phyloP scores from a whole-genome alignment of 1,284 basidiomycete species.

The Bjerkandera adusta region DNA sequence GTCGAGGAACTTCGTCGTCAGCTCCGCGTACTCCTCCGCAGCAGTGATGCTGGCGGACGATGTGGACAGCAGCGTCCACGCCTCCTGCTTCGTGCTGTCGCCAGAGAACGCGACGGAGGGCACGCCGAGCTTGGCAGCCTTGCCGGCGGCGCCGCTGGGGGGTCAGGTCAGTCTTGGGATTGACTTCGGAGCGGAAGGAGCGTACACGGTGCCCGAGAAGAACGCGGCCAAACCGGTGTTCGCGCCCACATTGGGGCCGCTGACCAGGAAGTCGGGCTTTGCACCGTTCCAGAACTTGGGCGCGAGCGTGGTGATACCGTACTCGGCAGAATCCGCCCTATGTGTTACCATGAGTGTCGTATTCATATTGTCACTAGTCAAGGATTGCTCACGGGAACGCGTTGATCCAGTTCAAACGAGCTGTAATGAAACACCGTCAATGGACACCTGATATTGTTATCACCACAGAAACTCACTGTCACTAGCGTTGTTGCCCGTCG shows the following conservation, averaged over 20 bases:
- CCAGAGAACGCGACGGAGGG: conserved; percentile 52
- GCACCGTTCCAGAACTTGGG: conserved; percentile 38
- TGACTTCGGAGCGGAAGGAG: neutral
- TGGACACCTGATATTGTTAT: neutral
- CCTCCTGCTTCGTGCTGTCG: conserved; percentile 7
- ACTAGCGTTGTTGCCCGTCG: conserved; percentile 14
- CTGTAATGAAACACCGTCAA: conserved; percentile 14
- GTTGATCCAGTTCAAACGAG: conserved; percentile 36
- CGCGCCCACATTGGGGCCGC: conserved; percentile 52
- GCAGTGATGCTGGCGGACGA: neutral
- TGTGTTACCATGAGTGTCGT: neutral
- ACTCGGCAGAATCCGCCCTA: conserved; percentile 40
- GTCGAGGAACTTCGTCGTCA: conserved; percentile 34
- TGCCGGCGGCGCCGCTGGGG: conserved; percentile 46
- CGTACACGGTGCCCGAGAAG: conserved; percentile 47
- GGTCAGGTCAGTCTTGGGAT: neutral
- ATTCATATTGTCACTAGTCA: neutral
- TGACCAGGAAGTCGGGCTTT: conserved; percentile 52
- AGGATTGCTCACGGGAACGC: conserved; percentile 25
- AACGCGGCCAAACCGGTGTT: conserved; percentile 19
- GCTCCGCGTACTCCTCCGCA: conserved; percentile 41
- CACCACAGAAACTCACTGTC: conserved; percentile 10
- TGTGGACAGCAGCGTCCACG: conserved; percentile 1
- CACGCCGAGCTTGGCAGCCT: conserved; percentile 43
- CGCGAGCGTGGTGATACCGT: conserved; percentile 45